These are phyloP conservation scores for Leishmania turanica DNA, from an alignment of 208 protist genomes.

Conservation along the genomic window DNA sequence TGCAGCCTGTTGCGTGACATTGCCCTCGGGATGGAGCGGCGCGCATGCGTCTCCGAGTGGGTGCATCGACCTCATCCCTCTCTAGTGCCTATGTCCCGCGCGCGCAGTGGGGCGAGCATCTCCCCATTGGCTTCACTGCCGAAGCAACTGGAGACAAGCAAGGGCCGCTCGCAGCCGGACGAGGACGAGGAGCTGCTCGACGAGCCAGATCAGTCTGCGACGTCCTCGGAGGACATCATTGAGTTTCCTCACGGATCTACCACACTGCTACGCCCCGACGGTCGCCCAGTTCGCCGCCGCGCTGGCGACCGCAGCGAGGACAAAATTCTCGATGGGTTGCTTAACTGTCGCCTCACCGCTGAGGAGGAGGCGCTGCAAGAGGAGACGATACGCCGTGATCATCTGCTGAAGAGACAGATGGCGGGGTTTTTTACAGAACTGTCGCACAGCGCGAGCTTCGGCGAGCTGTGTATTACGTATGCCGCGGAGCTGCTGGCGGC, in stretches of 20 bases:
- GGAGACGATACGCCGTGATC: slow-evolving; percentile 47
- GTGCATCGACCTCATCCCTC: slow-evolving; percentile 9
- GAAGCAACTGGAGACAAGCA: slow-evolving; percentile 2
- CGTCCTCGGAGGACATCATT: slow-evolving; percentile 42
- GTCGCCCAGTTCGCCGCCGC: slow-evolving; percentile 27
- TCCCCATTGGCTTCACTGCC: slow-evolving; percentile 5
- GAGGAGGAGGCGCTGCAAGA: slow-evolving; percentile 36
- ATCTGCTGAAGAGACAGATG: slow-evolving; percentile 47
- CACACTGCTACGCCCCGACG: slow-evolving; percentile 35
- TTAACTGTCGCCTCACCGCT: slow-evolving; percentile 9
- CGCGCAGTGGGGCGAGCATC: background rate
- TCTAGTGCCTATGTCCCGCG: background rate
- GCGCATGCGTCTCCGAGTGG: slow-evolving; percentile 49
- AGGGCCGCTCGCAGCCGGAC: slow-evolving; percentile 6
- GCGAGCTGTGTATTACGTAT: slow-evolving; percentile 65
- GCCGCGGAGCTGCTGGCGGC: slow-evolving; percentile 41
- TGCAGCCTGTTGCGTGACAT: slow-evolving; percentile 43
- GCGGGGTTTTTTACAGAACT: slow-evolving; percentile 64
- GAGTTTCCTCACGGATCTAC: slow-evolving; percentile 52
- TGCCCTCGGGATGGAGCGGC: slow-evolving; percentile 43
- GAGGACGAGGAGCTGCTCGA: slow-evolving; percentile 29
- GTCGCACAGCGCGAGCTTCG: slow-evolving; percentile 67
- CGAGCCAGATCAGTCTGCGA: slow-evolving; percentile 5
- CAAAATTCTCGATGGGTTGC: slow-evolving; percentile 18
- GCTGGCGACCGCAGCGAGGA: slow-evolving; percentile 8